A percentile compares a stretch with the other conserved stretches of the same genome.
Conservation (phyloP, 306 rosid species). For the Biancaea sappan region DNA sequence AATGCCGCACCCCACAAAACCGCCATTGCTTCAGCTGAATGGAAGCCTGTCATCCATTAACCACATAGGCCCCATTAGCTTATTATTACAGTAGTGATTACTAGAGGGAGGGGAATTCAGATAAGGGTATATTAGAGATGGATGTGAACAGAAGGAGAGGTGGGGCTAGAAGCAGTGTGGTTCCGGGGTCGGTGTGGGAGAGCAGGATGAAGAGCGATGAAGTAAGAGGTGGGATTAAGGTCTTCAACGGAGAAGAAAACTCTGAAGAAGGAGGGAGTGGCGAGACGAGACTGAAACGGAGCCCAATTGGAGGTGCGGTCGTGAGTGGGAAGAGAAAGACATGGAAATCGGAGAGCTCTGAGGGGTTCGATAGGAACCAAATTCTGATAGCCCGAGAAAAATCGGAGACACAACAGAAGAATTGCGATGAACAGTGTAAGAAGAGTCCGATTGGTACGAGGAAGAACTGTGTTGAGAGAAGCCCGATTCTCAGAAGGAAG, state of each 20-base stretch:
- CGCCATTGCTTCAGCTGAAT: slow-evolving; percentile 53
- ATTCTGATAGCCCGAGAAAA: slow-evolving; percentile 47
- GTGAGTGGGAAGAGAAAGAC: slow-evolving; percentile 66
- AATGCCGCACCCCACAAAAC: slow-evolving; percentile 49
- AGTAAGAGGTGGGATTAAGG: slow-evolving; percentile 68
- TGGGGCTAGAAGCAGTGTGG: slow-evolving; percentile 48
- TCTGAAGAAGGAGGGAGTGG: slow-evolving; percentile 24
- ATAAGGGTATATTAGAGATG: slow-evolving; percentile 35
- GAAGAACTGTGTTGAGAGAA: slow-evolving; percentile 40
- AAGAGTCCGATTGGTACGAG: slow-evolving; percentile 49
- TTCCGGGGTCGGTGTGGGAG: slow-evolving; percentile 89
- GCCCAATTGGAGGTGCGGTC: slow-evolving; percentile 32
- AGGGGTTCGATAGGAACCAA: slow-evolving; percentile 48
- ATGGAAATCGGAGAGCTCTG: slow-evolving; percentile 58
- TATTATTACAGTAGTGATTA: slow-evolving; percentile 28
- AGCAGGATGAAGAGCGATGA: slow-evolving; percentile 78
- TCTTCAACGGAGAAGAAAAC: slow-evolving; percentile 58
- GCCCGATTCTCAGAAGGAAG: slow-evolving; percentile 50
- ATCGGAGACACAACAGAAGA: slow-evolving; percentile 27
- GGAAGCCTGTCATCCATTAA: slow-evolving; percentile 45
- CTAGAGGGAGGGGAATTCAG: slow-evolving; percentile 4
- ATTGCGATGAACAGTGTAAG: slow-evolving; percentile 41
- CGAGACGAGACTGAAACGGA: slow-evolving; percentile 43
- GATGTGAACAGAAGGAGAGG: slow-evolving; percentile 54
- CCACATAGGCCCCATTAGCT: slow-evolving; percentile 35